Percentiles rank a stretch among this genome's conserved stretches.
phyloP scores from a whole-genome alignment of 495 filamentous ascomycete genomes.

The Extremus antarcticus region DNA sequence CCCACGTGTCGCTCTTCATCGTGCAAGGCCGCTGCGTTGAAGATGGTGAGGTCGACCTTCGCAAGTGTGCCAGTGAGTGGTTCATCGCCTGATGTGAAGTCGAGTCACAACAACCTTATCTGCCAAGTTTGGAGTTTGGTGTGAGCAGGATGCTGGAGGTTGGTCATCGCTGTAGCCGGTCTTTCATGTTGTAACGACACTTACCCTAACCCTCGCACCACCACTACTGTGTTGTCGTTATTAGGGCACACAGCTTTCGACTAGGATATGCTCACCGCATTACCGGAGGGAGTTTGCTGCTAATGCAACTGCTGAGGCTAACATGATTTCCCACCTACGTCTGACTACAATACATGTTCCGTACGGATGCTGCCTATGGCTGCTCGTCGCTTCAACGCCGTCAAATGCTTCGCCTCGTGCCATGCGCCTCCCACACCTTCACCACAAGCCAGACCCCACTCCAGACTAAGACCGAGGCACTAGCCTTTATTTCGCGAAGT shows the following conservation, averaged over 20 bases:
- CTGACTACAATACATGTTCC: background rate
- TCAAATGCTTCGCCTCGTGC: background rate
- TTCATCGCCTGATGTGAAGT: background rate
- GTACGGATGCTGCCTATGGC: background rate
- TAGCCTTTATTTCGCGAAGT: constrained; percentile 93
- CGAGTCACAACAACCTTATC: background rate
- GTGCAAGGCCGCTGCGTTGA: background rate
- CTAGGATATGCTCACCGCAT: too few relatives aligned
- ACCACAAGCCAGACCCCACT: too few relatives aligned
- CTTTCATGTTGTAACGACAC: too few relatives aligned
- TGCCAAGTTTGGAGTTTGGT: background rate
- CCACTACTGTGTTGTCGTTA: too few relatives aligned
- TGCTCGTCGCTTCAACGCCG: background rate
- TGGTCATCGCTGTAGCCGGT: too few relatives aligned
- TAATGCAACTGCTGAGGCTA: background rate
- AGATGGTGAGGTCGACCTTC: background rate
- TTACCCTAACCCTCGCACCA: too few relatives aligned
- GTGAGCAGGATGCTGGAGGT: background rate
- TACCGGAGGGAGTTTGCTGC: too few relatives aligned
- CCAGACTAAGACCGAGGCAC: too few relatives aligned
- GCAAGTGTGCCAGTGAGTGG: background rate
- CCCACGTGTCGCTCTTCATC: background rate
- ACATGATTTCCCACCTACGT: too few relatives aligned
- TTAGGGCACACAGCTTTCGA: too few relatives aligned
- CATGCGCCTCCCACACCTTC: background rate